These are phyloP conservation scores for Ziziphus jujuba DNA, from an alignment of 306 rosid genomes.

Conservation along the genomic window DNA sequence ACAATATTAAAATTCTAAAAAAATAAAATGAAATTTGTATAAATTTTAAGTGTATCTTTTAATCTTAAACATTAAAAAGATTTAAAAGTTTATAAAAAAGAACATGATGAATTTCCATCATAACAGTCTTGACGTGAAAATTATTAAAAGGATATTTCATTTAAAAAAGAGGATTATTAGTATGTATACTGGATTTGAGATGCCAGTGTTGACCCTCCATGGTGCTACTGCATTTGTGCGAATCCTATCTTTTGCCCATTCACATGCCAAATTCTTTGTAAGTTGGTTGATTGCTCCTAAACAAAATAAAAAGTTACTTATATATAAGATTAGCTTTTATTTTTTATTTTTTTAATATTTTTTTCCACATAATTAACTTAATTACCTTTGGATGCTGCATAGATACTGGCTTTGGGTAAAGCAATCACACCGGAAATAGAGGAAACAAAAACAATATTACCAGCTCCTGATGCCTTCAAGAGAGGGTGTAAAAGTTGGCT, in stretches of 20 bases:
- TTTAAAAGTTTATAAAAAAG: no score
- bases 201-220: conserved; percentile 20
- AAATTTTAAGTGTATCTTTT: no score
- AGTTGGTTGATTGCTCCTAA: conserved; percentile 27
- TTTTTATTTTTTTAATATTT: not conserved
- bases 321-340: not conserved
- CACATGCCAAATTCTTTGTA: conserved; percentile 25
- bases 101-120: no score
- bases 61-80: no score
- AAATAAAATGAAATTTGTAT: no score
- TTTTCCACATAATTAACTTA: not conserved
- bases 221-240: conserved; percentile 21
- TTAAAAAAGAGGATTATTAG: no score
- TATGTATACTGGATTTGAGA: not conserved
- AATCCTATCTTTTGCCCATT: conserved; percentile 24
- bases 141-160: no score
- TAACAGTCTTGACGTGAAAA: no score
- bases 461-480: conserved; percentile 45
- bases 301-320: not conserved
- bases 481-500: conserved; percentile 46
- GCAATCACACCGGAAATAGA: conserved; percentile 49
- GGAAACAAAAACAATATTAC: conserved; percentile 44
- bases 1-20: no score
- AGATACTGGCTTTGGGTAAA: conserved; percentile 34
- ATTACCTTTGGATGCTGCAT: conserved; percentile 64